Conservation (phyloP, 768 basidiomycete species). For the Trametes cubensis region DNA sequence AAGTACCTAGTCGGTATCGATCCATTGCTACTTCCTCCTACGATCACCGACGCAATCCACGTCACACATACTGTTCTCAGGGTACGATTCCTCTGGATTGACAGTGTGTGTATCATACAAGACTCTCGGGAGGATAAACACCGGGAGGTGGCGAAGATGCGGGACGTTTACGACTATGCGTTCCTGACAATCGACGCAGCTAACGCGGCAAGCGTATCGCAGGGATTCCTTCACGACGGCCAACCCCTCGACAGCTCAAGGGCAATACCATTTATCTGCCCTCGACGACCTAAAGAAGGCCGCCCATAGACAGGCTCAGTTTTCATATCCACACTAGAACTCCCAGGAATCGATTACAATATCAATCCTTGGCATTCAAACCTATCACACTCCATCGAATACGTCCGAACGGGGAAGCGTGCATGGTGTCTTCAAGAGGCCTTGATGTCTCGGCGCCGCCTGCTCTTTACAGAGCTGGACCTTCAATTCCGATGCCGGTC, state of each 20-base stretch:
- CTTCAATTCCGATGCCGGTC: background rate
- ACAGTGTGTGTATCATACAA: constrained; percentile 10
- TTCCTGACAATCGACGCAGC: background rate
- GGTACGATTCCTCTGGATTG: background rate
- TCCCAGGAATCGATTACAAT: too few relatives aligned
- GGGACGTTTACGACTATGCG: background rate
- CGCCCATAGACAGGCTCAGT: too few relatives aligned
- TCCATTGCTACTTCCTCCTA: background rate
- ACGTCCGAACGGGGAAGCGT: background rate
- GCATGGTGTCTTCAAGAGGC: constrained; percentile 4
- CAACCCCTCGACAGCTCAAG: too few relatives aligned
- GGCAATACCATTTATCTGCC: background rate
- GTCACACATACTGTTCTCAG: background rate
- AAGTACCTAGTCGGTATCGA: background rate
- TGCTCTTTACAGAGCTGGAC: background rate
- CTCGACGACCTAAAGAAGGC: background rate
- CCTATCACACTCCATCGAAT: too few relatives aligned
- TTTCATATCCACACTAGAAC: too few relatives aligned
- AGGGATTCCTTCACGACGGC: background rate
- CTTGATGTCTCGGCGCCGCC: background rate
- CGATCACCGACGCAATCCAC: background rate
- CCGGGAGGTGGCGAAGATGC: background rate
- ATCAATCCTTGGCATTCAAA: too few relatives aligned
- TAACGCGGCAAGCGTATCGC: background rate
- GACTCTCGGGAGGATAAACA: background rate